Evolutionary conservation across 2,329 filamentous ascomycete genomes (phyloP), one percentile per base, ranked within the genome.

Genomic region (Fusarium nodosum): DNA sequence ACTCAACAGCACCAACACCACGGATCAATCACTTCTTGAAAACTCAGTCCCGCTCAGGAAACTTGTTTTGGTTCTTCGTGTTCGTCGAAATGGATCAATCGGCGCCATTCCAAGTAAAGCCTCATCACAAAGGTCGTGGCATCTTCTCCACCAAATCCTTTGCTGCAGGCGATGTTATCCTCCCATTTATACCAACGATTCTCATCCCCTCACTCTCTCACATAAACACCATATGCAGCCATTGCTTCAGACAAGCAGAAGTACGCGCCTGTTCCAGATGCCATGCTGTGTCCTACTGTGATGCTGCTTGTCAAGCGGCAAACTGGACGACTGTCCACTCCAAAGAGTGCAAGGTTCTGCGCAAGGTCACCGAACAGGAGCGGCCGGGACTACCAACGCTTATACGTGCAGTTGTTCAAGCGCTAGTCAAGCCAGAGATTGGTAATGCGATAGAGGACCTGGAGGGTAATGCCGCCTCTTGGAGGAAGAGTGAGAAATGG

Each of bases 241-340:
- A 83, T 78, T 88, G 86, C 76, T 79, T 87, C 30, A 71, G 67
- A 38, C 55, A 69, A 30, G 70, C 72, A 45, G 58, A 57, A 33
- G 72, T 74, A 26, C 74, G 73, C 42, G 79, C 82, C 24, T 90
- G 88, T 77, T 83, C 83, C 0, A 83, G 80, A 50, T 90, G 88
- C 78, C 82, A 79, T 30, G 79, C 83, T 2, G 82, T 82, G 5
- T 81, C 79, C 28, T 90, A 90, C 80, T 90, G 88, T 78, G 79
- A 80, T 52, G 58, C 78, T 10, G 68, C 74, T 7, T 90, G 88
- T 77, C 88, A 90, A 77, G 78, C 79, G 26, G 78, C 81, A 3
- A 83, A 86, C 73, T 90, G 88, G 87, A 76, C 76, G 10, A 74
- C 76, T 3, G 79, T 82, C 41, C 88, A 90, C 77, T 81, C 82